phyloP scores from a whole-genome alignment of 176 grass and related monocot species.

The Triticum urartu region DNA sequence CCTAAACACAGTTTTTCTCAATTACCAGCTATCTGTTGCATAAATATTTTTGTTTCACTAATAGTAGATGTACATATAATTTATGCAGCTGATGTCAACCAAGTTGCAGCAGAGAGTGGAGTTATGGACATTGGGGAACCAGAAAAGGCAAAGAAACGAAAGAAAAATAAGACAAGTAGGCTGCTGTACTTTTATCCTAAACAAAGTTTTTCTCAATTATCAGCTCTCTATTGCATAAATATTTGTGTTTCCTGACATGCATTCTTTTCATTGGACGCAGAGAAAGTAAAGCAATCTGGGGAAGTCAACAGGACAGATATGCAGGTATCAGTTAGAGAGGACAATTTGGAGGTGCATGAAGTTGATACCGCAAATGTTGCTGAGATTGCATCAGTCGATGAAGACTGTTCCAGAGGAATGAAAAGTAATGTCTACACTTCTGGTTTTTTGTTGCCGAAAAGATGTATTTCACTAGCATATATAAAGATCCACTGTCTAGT shows the following conservation, averaged over 20 bases:
- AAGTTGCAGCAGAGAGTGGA: slow-evolving; percentile 27
- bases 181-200: slow-evolving; percentile 9
- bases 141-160: slow-evolving; percentile 44
- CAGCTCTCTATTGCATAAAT: background rate
- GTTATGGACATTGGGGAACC: slow-evolving; percentile 37
- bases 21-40: background rate
- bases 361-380: slow-evolving; percentile 42
- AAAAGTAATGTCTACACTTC: slow-evolving; percentile 61
- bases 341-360: slow-evolving; percentile 39
- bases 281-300: slow-evolving; percentile 58
- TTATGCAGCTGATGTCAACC: slow-evolving; percentile 32
- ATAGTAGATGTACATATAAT: background rate
- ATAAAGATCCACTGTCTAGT: background rate
- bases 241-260: slow-evolving; percentile 2
- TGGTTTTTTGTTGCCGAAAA: background rate
- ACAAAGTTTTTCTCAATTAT: slow-evolving; percentile 16
- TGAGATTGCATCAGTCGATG: slow-evolving; percentile 65
- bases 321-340: slow-evolving; percentile 16
- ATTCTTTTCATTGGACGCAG: slow-evolving; percentile 35
- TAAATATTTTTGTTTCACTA: background rate
- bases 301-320: slow-evolving; percentile 42
- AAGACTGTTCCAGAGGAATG: slow-evolving; percentile 90
- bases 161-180: slow-evolving; percentile 59
- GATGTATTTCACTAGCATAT: background rate
- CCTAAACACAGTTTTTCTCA: slow-evolving; percentile 21